Conservation (phyloP, 2,329 filamentous ascomycete species). For the Furcasterigmium furcatum region DNA sequence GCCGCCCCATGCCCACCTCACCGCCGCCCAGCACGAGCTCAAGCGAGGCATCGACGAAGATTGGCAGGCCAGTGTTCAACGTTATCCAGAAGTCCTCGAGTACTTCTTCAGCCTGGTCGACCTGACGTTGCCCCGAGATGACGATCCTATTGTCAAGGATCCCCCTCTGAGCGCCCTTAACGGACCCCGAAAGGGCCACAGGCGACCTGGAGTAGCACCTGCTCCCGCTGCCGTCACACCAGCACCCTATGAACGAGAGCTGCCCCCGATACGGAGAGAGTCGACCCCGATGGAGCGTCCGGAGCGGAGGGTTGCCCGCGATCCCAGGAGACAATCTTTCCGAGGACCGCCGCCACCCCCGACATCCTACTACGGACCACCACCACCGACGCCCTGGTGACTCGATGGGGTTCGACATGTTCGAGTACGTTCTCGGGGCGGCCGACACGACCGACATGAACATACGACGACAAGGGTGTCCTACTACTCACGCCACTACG, state of each 20-base stretch:
- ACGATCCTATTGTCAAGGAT: slow-evolving; percentile 56
- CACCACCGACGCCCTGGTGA: neutral
- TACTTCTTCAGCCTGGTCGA: slow-evolving; percentile 75
- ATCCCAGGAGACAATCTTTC: slow-evolving; percentile 1
- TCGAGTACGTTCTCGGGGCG: neutral
- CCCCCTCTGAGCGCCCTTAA: slow-evolving; percentile 55
- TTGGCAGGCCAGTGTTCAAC: slow-evolving; percentile 71
- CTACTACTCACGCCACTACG: neutral
- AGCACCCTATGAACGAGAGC: slow-evolving; percentile 23
- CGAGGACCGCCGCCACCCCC: slow-evolving; percentile 3
- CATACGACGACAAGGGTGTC: neutral
- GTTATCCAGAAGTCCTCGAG: slow-evolving; percentile 78
- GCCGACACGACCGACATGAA: neutral
- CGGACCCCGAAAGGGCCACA: slow-evolving; percentile 42
- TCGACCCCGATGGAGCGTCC: slow-evolving; percentile 28
- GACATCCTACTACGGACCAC: slow-evolving; percentile 4
- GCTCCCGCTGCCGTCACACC: neutral
- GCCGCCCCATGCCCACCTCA: slow-evolving; percentile 60
- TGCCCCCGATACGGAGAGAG: slow-evolving; percentile 34
- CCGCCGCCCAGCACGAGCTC: slow-evolving; percentile 60
- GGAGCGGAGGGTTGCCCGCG: slow-evolving; percentile 11
- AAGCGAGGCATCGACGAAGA: slow-evolving; percentile 76
- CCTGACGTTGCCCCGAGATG: slow-evolving; percentile 60
- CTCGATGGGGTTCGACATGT: neutral
- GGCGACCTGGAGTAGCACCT: slow-evolving; percentile 18